phyloP scores from a whole-genome alignment of 208 protist species.

The Porcisia deanei region DNA sequence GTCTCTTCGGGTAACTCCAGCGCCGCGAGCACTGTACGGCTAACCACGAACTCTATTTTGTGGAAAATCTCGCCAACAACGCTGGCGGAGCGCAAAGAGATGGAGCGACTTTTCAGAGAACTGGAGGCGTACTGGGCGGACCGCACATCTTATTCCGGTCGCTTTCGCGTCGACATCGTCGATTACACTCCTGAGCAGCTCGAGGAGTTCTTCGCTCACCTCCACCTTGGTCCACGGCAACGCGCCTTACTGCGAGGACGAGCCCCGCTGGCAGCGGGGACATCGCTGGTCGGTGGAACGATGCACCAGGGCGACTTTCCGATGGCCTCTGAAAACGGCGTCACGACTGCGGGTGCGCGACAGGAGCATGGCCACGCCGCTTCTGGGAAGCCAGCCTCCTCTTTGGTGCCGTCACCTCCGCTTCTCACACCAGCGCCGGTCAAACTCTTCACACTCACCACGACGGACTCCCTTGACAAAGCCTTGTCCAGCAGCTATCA shows the following conservation, averaged over 20 bases:
- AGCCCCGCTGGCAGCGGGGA: slow-evolving; percentile 60
- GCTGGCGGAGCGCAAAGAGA: slow-evolving; percentile 37
- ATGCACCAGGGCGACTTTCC: slow-evolving; percentile 46
- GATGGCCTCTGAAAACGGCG: background rate
- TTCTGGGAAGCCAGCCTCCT: background rate
- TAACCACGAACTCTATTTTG: background rate
- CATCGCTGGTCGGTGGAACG: slow-evolving; percentile 69
- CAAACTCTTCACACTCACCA: slow-evolving; percentile 89
- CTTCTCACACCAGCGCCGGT: slow-evolving; percentile 46
- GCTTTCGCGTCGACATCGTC: slow-evolving; percentile 44
- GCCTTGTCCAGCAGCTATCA: slow-evolving; percentile 65
- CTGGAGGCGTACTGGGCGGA: slow-evolving; percentile 43
- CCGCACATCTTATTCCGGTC: slow-evolving; percentile 21
- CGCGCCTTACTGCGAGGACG: slow-evolving; percentile 59
- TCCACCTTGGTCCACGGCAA: slow-evolving; percentile 47
- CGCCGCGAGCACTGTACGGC: background rate
- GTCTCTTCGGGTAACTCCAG: background rate
- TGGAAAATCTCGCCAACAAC: slow-evolving; percentile 27
- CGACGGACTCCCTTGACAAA: slow-evolving; percentile 42
- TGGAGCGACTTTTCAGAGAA: slow-evolving; percentile 53
- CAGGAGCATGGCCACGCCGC: background rate
- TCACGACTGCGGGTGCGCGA: background rate
- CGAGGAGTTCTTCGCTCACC: slow-evolving; percentile 66
- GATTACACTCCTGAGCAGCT: slow-evolving; percentile 70
- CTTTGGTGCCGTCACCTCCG: background rate